Evolutionary conservation across 2,329 filamentous ascomycete species (phyloP), one percentile per base, ranked within the genome.

Genomic region (Purpureocillium takamizusanense): DNA sequence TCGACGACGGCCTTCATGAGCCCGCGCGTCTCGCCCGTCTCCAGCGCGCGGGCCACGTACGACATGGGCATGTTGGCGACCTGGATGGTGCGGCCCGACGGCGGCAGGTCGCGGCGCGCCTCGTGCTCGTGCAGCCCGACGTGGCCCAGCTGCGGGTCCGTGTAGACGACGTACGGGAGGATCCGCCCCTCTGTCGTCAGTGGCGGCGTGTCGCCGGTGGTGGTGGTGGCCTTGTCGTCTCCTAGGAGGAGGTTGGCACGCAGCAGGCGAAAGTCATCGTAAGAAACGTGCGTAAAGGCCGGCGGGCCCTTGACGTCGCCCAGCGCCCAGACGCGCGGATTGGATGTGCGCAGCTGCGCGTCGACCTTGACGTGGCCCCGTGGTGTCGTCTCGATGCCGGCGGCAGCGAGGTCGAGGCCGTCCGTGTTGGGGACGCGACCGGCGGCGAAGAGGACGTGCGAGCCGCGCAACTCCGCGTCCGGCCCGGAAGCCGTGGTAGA

Each of bases 261-360:
- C 33, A 75, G 47, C 50, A 76, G 65, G 39, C 72, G 67, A 49
- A 65, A 73, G 53, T 75, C 70, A 51, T 76, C 70, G 54, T 74
- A 75, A 4, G 67, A 70, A 44, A 76, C 64, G 52, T 76, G 72
- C 2, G 72, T 75, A 50, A 76, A 75, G 12, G 68, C 68, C 7
- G 70, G 67, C 1, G 63, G 63, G 33, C 70, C 69, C 39, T 74
- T 69, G 35, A 67, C 63, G 44, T 76, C 71, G 27, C 72, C 72
- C 2, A 74, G 47, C 1, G 65, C 70, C 46, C 66, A 74, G 15
- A 75, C 54, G 31, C 55, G 59, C 1, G 55, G 43, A 1, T 56
- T 57, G 15, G 54, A 59, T 1, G 70, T 75, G 34, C 62, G 54
- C 4, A 75, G 66, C 40, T 55, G 59, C 7, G 65, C 52, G 37